A percentile compares a stretch with the other conserved stretches of the same genome.
Conservation (phyloP, 306 rosid genomes). For the Citrullus mucosospermus region DNA sequence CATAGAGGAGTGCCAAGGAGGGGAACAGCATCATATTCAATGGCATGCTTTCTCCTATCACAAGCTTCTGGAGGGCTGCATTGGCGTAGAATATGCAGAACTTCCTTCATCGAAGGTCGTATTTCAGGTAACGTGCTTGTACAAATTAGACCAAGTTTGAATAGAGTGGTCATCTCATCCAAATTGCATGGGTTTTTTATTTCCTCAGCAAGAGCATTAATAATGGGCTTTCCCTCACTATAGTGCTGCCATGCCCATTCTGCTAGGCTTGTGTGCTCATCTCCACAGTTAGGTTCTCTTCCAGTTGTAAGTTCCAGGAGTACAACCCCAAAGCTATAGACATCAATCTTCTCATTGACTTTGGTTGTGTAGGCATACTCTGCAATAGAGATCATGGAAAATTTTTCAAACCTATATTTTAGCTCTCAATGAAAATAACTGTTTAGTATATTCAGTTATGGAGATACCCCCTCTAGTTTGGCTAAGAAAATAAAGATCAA, state of each 20-base stretch:
- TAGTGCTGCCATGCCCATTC: slow-evolving; percentile 64
- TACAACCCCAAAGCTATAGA: slow-evolving; percentile 79
- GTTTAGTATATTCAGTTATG: background rate
- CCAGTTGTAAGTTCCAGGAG: slow-evolving; percentile 76
- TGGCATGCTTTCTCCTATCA: slow-evolving; percentile 17
- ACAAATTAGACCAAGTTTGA: slow-evolving; percentile 69
- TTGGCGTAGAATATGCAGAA: slow-evolving; percentile 48
- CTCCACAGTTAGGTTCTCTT: slow-evolving; percentile 37
- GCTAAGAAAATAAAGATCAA: background rate
- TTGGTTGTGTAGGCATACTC: slow-evolving; percentile 58
- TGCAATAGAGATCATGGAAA: slow-evolving; percentile 19
- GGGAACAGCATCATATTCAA: slow-evolving; percentile 41
- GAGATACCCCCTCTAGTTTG: slow-evolving; percentile 2
- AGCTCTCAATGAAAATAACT: background rate
- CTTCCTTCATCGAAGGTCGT: slow-evolving; percentile 61
- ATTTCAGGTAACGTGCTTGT: slow-evolving; percentile 45
- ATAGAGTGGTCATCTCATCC: slow-evolving; percentile 44
- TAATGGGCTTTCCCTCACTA: slow-evolving; percentile 34
- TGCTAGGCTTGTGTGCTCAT: slow-evolving; percentile 42
- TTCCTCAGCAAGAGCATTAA: slow-evolving; percentile 43
- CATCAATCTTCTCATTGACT: slow-evolving; percentile 67
- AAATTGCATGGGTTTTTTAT: slow-evolving; percentile 30
- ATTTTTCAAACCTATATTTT: slow-evolving; percentile 3
- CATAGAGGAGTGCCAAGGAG: slow-evolving; percentile 38
- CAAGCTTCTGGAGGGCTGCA: slow-evolving; percentile 18